Evolutionary conservation across 2,329 filamentous ascomycete species (phyloP).

Genomic region (Pseudocercospora cruenta): DNA sequence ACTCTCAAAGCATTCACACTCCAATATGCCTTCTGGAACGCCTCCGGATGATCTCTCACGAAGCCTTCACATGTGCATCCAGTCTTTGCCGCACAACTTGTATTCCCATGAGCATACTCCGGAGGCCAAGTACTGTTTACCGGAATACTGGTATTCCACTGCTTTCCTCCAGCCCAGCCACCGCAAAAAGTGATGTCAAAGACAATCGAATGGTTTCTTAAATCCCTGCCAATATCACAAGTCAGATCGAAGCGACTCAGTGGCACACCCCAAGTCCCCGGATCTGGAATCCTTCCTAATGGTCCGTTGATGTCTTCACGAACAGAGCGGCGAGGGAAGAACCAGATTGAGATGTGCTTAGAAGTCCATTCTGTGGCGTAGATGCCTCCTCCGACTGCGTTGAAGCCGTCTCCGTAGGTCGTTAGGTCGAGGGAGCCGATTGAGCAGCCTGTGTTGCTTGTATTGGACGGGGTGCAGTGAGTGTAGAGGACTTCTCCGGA

Average conservation of each 20-base stretch:
- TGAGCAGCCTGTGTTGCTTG: constrained; percentile 33
- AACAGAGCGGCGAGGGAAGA: constrained; percentile 41
- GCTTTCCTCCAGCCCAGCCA: constrained; percentile 39
- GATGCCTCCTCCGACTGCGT: constrained; percentile 49
- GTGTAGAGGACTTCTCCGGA: constrained; percentile 61
- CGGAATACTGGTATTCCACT: constrained; percentile 30
- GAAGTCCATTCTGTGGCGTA: constrained; percentile 40
- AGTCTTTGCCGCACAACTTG: constrained; percentile 37
- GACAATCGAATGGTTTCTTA: constrained; percentile 48
- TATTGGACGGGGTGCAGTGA: constrained; percentile 48
- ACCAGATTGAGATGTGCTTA: constrained; percentile 37
- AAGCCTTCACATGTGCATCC: constrained; percentile 34
- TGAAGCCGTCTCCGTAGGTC: constrained; percentile 40
- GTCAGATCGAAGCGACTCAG: constrained; percentile 63
- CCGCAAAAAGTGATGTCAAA: constrained; percentile 66
- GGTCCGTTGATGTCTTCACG: constrained; percentile 32
- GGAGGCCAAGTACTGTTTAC: constrained; percentile 12
- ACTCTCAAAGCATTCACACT: constrained; percentile 43
- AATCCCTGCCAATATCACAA: constrained; percentile 41
- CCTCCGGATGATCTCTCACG: constrained; percentile 38
- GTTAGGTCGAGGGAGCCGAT: constrained; percentile 55
- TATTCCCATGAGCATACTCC: background rate
- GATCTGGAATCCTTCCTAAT: constrained; percentile 54
- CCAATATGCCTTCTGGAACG: constrained; percentile 45
- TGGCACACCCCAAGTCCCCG: constrained; percentile 64